phyloP scores from a whole-genome alignment of 345 rosid genomes.

The Clarkia xantiana region DNA sequence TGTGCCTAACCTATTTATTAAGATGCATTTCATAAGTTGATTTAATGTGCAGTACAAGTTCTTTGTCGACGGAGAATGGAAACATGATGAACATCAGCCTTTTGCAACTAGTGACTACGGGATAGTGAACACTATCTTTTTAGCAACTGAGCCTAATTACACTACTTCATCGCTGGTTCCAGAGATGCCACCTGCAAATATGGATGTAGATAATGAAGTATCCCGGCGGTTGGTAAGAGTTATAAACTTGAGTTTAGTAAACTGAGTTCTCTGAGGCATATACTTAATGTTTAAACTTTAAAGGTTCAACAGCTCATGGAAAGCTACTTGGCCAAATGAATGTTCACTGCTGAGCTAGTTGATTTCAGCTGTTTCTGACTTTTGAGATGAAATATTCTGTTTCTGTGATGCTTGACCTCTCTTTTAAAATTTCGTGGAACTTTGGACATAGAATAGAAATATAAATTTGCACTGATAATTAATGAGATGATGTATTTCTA shows the following conservation, averaged over 20 bases:
- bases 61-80: constrained; percentile 86
- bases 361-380: too few species aligned
- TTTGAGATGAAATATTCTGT: too few species aligned
- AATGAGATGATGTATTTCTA: too few species aligned
- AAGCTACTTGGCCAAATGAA: too few species aligned
- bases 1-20: background rate
- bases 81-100: constrained; percentile 66
- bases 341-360: too few species aligned
- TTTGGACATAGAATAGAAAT: too few species aligned
- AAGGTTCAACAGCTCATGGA: too few species aligned
- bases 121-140: constrained; percentile 48
- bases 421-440: too few species aligned
- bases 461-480: too few species aligned
- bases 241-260: background rate
- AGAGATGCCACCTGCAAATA: constrained; percentile 27
- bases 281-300: too few species aligned
- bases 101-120: constrained; percentile 46
- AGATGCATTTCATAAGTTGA: background rate
- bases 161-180: constrained; percentile 17
- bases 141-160: constrained; percentile 35
- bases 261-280: too few species aligned
- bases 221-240: constrained; percentile 31
- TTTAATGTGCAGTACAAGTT: constrained; percentile 60
- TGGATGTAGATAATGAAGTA: constrained; percentile 69
- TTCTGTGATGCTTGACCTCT: too few species aligned